Evolutionary conservation across 352 stramenopile species (phyloP).

Genomic region (Globisporangium nodosum): DNA sequence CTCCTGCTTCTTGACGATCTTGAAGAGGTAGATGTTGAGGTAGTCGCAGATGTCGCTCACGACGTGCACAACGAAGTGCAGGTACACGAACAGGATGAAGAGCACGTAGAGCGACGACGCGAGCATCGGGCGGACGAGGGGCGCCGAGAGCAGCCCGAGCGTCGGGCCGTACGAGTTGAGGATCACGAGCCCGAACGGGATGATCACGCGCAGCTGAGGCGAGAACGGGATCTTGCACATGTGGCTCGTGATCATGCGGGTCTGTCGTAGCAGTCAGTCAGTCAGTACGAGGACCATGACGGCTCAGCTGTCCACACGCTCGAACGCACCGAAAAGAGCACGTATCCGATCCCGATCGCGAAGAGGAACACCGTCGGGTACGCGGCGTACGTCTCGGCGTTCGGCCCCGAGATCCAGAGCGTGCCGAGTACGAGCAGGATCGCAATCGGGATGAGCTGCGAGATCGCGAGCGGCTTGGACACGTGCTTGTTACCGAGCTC

Average conservation of each 20-base stretch:
- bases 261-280: conserved; percentile 28
- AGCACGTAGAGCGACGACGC: conserved; percentile 63
- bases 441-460: conserved; percentile 67
- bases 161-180: conserved; percentile 63
- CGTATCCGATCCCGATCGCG: conserved; percentile 74
- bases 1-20: conserved; percentile 43
- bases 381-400: conserved; percentile 50
- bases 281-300: not conserved
- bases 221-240: conserved; percentile 89
- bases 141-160: conserved; percentile 37
- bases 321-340: conserved; percentile 74
- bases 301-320: not conserved
- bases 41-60: conserved; percentile 85
- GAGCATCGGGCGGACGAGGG: conserved; percentile 58
- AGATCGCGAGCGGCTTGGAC: conserved; percentile 68
- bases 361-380: conserved; percentile 80
- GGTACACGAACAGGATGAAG: conserved; percentile 71
- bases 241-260: conserved; percentile 86
- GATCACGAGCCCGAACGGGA: conserved; percentile 70
- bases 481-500: conserved; percentile 84
- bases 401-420: conserved; percentile 70
- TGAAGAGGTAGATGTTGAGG: conserved; percentile 84
- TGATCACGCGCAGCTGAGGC: conserved; percentile 73
- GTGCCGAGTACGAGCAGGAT: conserved; percentile 52
- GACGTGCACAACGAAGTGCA: conserved; percentile 77